Base-by-base conservation (phyloP, 2,329 filamentous ascomycete genomes). In the Gaeumannomyces sp. region DNA sequence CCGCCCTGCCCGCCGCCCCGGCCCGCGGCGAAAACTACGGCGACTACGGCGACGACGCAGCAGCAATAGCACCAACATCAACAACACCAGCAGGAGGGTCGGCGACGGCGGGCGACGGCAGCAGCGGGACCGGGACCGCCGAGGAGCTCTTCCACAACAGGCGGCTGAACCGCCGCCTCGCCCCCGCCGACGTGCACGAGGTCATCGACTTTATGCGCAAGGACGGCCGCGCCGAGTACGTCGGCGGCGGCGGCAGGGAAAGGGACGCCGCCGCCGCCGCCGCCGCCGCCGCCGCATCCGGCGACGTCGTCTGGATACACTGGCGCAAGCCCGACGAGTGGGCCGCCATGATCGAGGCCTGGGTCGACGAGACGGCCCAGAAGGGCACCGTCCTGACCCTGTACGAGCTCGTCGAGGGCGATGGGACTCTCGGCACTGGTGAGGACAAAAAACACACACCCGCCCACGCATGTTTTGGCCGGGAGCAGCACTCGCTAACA, bases 261-360 rank as follows among this genome's bases (percentile, higher is more conserved):
- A n/a, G n/a, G 45, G 45, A 50, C 22, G 67, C 72, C 59, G 69
- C 77, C 19, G 77, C 81, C 57, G 35, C 35, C 22, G 67, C 72
- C 59, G 69, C 77, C 19, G 77, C 81, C 57, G 10, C 11, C 22
- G 67, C 72, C 59, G 69, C 77, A 16, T 77, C 81, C 56, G 81
- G 81, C 57, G 82, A 86, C 58, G 79, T 86, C 16, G 87, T 83
- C 25, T 94, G 89, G 83, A 79, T 97, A 3, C 96, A 88, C 79
- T 98, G 94, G 94, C 85, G 86, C 68, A 90, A 86, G 71, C 89
- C 90, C 0, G 92, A 96, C 73, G 94, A 98, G 79, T 99, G 95
- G 94, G 95, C 93, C 2, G 85, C 83, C 45, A 74, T 88, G 66
- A 79, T 98, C 58, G 89, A 90, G 75, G 84, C 81, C 59, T 98